Conservation (phyloP, 106 monocot species). For the Chionographis japonica region DNA sequence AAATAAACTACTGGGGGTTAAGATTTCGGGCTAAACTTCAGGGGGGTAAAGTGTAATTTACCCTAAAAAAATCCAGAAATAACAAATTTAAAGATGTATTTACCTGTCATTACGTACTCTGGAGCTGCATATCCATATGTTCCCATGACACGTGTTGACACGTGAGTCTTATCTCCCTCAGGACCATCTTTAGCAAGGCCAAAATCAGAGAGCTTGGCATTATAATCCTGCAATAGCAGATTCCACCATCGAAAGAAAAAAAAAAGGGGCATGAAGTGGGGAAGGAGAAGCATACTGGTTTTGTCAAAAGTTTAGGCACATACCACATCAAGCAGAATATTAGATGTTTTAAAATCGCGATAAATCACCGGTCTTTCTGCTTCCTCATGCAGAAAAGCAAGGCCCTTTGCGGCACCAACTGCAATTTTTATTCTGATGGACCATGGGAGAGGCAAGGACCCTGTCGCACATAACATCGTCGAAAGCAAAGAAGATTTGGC, state of each 20-base stretch:
- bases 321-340: slow-evolving; percentile 60
- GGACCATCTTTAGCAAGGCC: slow-evolving; percentile 84
- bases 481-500: neutral
- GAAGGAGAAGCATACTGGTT: neutral
- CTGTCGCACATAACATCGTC: slow-evolving; percentile 20
- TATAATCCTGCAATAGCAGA: slow-evolving; percentile 53
- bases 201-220: slow-evolving; percentile 85
- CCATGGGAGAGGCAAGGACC: slow-evolving; percentile 65
- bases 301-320: neutral
- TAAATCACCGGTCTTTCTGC: slow-evolving; percentile 69
- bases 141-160: slow-evolving; percentile 77
- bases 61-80: neutral
- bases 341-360: slow-evolving; percentile 73
- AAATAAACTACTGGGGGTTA: no score
- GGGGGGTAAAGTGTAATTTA: neutral
- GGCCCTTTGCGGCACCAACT: slow-evolving; percentile 62
- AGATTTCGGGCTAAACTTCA: neutral
- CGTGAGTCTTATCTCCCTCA: slow-evolving; percentile 75
- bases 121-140: slow-evolving; percentile 88
- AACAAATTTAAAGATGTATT: neutral
- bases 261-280: neutral
- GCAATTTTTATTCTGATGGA: slow-evolving; percentile 55
- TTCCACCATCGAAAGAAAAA: neutral
- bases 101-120: slow-evolving; percentile 85
- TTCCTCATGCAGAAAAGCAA: slow-evolving; percentile 69